These are phyloP conservation scores for Viridothelium virens DNA, from an alignment of 495 filamentous ascomycete genomes.

Conservation along the genomic window DNA sequence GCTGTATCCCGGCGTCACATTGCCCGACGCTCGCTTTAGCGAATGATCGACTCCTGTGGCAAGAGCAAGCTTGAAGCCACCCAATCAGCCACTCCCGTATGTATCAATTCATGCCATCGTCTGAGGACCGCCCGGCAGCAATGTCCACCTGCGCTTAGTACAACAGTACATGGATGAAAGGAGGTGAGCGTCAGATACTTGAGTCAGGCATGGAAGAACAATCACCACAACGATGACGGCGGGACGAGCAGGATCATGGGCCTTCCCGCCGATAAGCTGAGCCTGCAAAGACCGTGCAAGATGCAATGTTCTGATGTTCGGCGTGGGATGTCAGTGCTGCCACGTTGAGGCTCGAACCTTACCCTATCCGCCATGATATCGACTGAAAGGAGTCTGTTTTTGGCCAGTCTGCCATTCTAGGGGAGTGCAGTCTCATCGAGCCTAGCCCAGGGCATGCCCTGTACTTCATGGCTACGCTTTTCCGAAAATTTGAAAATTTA, in stretches of 20 bases:
- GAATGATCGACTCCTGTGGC: neutral
- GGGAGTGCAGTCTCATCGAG: neutral
- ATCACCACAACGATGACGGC: no score
- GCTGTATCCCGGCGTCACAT: neutral
- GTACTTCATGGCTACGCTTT: neutral
- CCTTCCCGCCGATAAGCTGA: neutral
- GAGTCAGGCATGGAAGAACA: no score
- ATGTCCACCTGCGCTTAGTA: neutral
- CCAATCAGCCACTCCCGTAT: conserved; percentile 2
- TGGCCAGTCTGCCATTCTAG: neutral
- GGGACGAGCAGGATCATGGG: neutral
- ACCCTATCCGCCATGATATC: neutral
- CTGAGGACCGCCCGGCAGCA: neutral
- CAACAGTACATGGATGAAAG: no score
- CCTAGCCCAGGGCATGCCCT: neutral
- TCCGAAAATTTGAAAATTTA: neutral
- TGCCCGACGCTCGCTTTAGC: neutral
- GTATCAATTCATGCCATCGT: neutral
- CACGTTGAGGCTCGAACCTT: neutral
- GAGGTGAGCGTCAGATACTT: no score
- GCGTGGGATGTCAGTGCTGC: conserved; percentile 1
- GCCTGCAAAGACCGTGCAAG: neutral
- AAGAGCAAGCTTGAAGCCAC: neutral
- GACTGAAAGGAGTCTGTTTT: neutral
- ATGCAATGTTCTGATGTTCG: neutral